Base-by-base conservation (phyloP, 2,329 filamentous ascomycete species). In the Penicillium psychrosexuale region DNA sequence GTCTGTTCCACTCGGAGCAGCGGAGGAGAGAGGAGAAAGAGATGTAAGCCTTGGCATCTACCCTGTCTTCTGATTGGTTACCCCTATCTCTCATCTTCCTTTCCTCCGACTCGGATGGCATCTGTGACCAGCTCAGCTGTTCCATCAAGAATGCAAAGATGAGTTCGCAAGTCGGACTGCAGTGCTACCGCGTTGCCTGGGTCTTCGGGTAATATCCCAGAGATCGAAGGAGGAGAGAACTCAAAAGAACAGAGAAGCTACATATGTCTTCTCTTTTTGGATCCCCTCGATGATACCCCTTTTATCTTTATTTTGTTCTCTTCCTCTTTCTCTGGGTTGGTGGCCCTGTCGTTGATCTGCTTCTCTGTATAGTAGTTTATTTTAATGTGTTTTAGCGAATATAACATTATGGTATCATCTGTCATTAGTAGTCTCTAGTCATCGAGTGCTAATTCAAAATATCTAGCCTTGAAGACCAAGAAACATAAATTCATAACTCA, bases 1-100 rank as follows among this genome's bases (percentile, higher is more conserved):
- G 84, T 69, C 82, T 91, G 78, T 81, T 93, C 66, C 86, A 89
- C 66, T 77, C 77, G 37, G 78, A 75, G 61, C 61, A 63, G 57
- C 63, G 56, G 49, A 51, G 53, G 34, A 55, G 40, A 56, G 66
- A 58, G 48, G 58, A 61, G 28, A 48, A 63, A 34, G 57, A 60
- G 36, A 59, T 60, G 59, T 62, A 51, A 58, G 53, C 42, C 39
- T 38, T 38, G 33, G 33, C 40, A 46, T 31, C 9, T 31, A 8
- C 12, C 13, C 37, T n/a, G 8, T 48, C 43, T 38, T 33, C 27
- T 38, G 39, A 50, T 44, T 54, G 33, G 33, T n/a, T 28, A 19
- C 19, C n/a, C 27, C 33, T 48, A 2, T 31, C 24, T 30, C n/a
- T 39, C n/a, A 7, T 9, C 24, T 13, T 28, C 52, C 11, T 34